phyloP scores from a whole-genome alignment of 2,329 filamentous ascomycete genomes.

The Clarireedia hainanense region DNA sequence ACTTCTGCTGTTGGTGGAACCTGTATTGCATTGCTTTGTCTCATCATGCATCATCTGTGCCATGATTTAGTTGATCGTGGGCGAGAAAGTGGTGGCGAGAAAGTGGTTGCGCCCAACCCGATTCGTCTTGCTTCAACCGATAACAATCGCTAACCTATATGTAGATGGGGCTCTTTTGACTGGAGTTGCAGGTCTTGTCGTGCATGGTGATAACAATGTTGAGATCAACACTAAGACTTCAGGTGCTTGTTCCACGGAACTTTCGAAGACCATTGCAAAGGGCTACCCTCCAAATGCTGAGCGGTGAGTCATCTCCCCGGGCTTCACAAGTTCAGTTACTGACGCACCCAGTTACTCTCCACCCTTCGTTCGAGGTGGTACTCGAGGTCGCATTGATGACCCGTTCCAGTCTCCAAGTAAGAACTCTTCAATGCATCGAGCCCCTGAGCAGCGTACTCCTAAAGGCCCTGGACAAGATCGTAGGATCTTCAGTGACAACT shows the following conservation, averaged over 20 bases:
- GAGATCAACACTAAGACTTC: conserved; percentile 11
- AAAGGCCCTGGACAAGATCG: conserved; percentile 16
- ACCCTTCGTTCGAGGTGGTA: conserved; percentile 24
- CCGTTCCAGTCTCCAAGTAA: conserved; percentile 17
- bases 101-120: too few relatives aligned
- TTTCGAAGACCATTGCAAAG: conserved; percentile 6
- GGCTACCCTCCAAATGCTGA: conserved; percentile 13
- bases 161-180: conserved; percentile 10
- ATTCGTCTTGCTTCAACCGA: too few relatives aligned
- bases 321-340: background rate
- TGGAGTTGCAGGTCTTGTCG: conserved; percentile 8
- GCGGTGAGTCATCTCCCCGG: conserved; percentile 15
- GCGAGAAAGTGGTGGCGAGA: too few relatives aligned
- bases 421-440: background rate
- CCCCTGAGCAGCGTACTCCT: conserved; percentile 19
- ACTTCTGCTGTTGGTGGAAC: too few relatives aligned
- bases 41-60: too few relatives aligned
- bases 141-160: background rate
- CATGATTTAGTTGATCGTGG: too few relatives aligned
- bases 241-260: conserved; percentile 12
- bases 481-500: conserved; percentile 20
- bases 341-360: conserved; percentile 21
- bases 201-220: conserved; percentile 14
- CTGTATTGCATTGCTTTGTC: too few relatives aligned
- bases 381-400: conserved; percentile 19